phyloP scores from a whole-genome alignment of 2,329 filamentous ascomycete species.

The Talaromyces sp. region DNA sequence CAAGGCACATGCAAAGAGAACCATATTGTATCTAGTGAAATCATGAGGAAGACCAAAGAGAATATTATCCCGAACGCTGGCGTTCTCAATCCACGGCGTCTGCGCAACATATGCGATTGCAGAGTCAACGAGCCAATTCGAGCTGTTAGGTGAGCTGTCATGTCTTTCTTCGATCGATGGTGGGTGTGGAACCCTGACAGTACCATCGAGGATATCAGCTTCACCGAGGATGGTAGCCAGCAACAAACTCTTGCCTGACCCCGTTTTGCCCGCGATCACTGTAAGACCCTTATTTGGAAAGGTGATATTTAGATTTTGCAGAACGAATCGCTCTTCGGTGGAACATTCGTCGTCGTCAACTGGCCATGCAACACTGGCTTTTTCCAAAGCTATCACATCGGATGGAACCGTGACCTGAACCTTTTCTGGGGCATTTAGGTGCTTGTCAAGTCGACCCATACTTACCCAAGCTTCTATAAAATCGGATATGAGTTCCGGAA shows the following conservation, averaged over 20 bases:
- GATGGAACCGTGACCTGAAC: slow-evolving; percentile 49
- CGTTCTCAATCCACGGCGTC: slow-evolving; percentile 81
- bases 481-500: slow-evolving; percentile 68
- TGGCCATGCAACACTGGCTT: slow-evolving; percentile 69
- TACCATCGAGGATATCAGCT: slow-evolving; percentile 61
- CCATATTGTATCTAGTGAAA: slow-evolving; percentile 62
- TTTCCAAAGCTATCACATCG: slow-evolving; percentile 58
- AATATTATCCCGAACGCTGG: slow-evolving; percentile 70
- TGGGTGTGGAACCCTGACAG: slow-evolving; percentile 47
- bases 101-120: slow-evolving; percentile 71
- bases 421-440: slow-evolving; percentile 62
- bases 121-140: slow-evolving; percentile 63
- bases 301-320: slow-evolving; percentile 58
- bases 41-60: slow-evolving; percentile 68
- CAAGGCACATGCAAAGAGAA: slow-evolving; percentile 66
- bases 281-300: slow-evolving; percentile 66
- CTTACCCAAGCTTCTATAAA: slow-evolving; percentile 69
- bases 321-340: slow-evolving; percentile 56
- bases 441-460: slow-evolving; percentile 63
- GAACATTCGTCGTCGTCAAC: slow-evolving; percentile 50
- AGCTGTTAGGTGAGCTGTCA: slow-evolving; percentile 54
- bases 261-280: slow-evolving; percentile 70
- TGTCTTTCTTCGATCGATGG: slow-evolving; percentile 50
- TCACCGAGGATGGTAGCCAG: slow-evolving; percentile 70
- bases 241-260: slow-evolving; percentile 72